Evolutionary conservation across 2,329 filamentous ascomycete species (phyloP).

Genomic region (Cercospora sojina): DNA sequence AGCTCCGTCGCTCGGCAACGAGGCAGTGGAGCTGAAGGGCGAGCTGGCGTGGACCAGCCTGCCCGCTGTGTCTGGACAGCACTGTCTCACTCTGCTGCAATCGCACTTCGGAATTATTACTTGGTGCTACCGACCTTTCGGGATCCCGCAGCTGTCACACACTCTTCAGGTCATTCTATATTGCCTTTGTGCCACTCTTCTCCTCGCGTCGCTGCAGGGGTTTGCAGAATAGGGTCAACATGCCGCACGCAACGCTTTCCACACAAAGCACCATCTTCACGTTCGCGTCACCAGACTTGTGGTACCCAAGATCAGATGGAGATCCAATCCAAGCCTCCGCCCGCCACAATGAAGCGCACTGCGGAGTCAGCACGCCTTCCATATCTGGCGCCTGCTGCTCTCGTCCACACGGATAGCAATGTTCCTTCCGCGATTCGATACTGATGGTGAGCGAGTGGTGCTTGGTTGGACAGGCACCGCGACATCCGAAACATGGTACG

Average conservation of each 20-base stretch:
- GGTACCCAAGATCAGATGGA: background rate
- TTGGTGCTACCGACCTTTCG: conserved; percentile 13
- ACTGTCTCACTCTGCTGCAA: conserved; percentile 12
- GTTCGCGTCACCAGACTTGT: conserved; percentile 8
- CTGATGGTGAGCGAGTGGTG: background rate
- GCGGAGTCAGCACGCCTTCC: background rate
- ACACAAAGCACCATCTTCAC: conserved; percentile 12
- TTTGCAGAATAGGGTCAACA: conserved; percentile 4
- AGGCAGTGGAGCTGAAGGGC: conserved; percentile 2
- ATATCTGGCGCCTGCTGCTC: background rate
- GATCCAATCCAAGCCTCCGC: background rate
- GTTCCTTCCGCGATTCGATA: background rate
- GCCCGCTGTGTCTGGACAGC: background rate
- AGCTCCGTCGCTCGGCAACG: background rate
- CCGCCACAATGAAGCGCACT: background rate
- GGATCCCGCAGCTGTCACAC: conserved; percentile 17
- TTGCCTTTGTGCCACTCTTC: background rate
- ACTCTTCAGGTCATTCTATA: background rate
- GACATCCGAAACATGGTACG: background rate
- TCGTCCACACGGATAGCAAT: background rate
- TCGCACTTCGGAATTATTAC: conserved; percentile 12
- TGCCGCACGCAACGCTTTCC: conserved; percentile 12
- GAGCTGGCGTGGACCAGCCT: conserved; percentile 8
- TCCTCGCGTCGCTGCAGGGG: conserved; percentile 13
- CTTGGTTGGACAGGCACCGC: background rate